Evolutionary conservation across 345 rosid species (phyloP).

Genomic region (Erodium maritimum): DNA sequence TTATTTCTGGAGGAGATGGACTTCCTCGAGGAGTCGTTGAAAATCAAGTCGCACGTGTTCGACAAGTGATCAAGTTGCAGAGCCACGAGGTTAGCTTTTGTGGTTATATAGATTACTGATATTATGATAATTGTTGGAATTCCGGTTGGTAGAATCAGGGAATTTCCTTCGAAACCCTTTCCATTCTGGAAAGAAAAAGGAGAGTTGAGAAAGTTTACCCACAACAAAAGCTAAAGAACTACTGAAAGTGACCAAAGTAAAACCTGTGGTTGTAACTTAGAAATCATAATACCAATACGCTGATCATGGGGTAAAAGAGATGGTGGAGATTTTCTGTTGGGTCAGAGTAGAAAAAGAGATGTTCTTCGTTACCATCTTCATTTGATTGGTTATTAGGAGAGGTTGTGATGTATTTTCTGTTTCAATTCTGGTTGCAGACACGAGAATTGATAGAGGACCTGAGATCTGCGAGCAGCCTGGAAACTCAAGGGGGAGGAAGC

Average conservation of each 20-base stretch:
- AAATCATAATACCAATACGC: not conserved
- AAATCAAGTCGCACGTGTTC: constrained; percentile 80
- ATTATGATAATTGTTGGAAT: not conserved
- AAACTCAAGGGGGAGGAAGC: constrained; percentile 49
- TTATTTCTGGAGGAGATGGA: constrained; percentile 93
- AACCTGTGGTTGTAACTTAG: not conserved
- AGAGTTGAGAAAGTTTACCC: not conserved
- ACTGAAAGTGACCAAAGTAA: not conserved
- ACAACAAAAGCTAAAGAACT: not conserved
- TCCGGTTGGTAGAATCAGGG: not conserved
- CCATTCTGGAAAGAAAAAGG: not conserved
- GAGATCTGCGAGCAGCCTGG: constrained; percentile 46
- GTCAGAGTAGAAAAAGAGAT: not conserved
- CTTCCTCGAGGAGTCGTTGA: constrained; percentile 97
- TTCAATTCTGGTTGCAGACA: constrained; percentile 33
- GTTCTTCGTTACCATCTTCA: no score
- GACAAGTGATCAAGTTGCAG: constrained; percentile 63
- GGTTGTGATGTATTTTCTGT: not conserved
- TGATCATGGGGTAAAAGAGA: not conserved
- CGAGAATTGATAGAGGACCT: constrained; percentile 80
- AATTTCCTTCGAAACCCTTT: not conserved
- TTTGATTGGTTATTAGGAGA: no score
- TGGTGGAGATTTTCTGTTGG: no score
- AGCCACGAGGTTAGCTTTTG: constrained; percentile 61
- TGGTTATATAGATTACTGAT: not conserved